These are phyloP conservation scores for Phytopythium kandeliae DNA, from an alignment of 352 stramenopile genomes.

Conservation along the genomic window DNA sequence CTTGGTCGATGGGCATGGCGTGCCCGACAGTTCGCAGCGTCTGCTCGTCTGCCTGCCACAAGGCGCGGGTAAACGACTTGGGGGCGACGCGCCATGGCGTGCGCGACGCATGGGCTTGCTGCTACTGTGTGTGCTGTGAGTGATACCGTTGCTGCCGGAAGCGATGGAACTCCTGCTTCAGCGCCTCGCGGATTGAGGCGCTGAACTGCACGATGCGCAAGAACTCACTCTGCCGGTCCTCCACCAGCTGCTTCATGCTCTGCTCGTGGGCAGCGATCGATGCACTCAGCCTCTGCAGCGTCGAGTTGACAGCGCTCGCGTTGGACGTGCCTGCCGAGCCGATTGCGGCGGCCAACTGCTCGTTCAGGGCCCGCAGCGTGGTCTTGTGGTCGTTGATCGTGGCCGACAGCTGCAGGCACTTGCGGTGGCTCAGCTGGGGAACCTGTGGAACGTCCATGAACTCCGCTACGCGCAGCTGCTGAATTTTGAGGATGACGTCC, in stretches of 20 bases:
- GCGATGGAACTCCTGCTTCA: slow-evolving; percentile 36
- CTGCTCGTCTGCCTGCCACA: no score
- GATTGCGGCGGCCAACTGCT: slow-evolving; percentile 33
- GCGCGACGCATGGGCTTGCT: slow-evolving; percentile 1
- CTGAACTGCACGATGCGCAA: slow-evolving; percentile 74
- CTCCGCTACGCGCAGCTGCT: slow-evolving; percentile 36
- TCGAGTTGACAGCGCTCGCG: slow-evolving; percentile 28
- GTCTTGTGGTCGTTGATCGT: slow-evolving; percentile 38
- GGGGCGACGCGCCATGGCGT: slow-evolving; percentile 3
- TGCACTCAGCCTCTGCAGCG: slow-evolving; percentile 34
- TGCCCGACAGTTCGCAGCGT: not conserved
- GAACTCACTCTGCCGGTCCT: slow-evolving; percentile 61
- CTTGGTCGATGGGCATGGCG: no score
- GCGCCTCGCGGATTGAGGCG: slow-evolving; percentile 28
- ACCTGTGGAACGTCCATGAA: slow-evolving; percentile 64
- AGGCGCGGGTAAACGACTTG: not conserved
- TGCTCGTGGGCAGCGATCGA: slow-evolving; percentile 42
- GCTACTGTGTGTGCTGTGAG: slow-evolving; percentile 12
- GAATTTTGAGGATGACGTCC: slow-evolving; percentile 48
- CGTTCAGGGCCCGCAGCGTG: slow-evolving; percentile 28
- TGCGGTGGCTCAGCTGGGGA: slow-evolving; percentile 39
- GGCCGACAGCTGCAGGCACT: slow-evolving; percentile 44
- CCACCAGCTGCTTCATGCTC: slow-evolving; percentile 28
- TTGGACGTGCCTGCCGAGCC: slow-evolving; percentile 20
- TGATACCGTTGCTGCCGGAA: slow-evolving; percentile 19